A percentile compares a stretch with the other conserved stretches of the same genome.
phyloP scores from a whole-genome alignment of 1,284 basidiomycete genomes.

The Athelia sp. region DNA sequence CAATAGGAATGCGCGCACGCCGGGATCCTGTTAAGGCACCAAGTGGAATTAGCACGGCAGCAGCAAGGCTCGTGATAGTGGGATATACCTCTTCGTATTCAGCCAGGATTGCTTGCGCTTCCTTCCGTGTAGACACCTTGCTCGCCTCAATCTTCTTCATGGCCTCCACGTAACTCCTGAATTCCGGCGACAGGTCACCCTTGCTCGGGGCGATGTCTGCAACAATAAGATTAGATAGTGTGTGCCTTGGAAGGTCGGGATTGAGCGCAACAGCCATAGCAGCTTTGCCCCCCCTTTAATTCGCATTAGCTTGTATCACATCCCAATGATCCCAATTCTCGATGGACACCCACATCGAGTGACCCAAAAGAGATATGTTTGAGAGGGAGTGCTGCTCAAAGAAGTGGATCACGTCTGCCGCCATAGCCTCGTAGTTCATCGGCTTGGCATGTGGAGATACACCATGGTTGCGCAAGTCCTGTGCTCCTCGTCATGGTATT shows the following conservation, averaged over 20 bases:
- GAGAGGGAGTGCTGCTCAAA: conserved; percentile 44
- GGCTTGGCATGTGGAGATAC: conserved; percentile 66
- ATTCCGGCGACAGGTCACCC: conserved; percentile 61
- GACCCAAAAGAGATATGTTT: conserved; percentile 72
- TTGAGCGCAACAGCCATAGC: conserved; percentile 76
- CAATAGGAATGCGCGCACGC: conserved; percentile 73
- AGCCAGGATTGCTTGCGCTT: conserved; percentile 62
- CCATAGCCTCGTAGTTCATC: conserved; percentile 73
- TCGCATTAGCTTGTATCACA: background rate
- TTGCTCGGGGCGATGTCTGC: conserved; percentile 77
- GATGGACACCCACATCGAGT: conserved; percentile 66
- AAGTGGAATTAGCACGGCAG: background rate
- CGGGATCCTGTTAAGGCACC: conserved; percentile 54
- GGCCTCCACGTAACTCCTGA: conserved; percentile 57
- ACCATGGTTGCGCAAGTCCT: conserved; percentile 87
- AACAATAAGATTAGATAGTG: conserved; percentile 65
- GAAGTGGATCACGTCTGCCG: conserved; percentile 64
- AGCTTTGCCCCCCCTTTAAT: conserved; percentile 90
- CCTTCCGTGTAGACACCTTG: conserved; percentile 50
- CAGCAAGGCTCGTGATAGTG: background rate
- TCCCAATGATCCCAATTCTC: background rate
- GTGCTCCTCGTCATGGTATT: background rate
- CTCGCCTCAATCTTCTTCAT: conserved; percentile 67
- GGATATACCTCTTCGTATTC: conserved; percentile 50
- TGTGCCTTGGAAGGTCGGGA: conserved; percentile 37